Evolutionary conservation across 2,329 filamentous ascomycete genomes (phyloP).

Genomic region (Pseudocercospora fuligena): DNA sequence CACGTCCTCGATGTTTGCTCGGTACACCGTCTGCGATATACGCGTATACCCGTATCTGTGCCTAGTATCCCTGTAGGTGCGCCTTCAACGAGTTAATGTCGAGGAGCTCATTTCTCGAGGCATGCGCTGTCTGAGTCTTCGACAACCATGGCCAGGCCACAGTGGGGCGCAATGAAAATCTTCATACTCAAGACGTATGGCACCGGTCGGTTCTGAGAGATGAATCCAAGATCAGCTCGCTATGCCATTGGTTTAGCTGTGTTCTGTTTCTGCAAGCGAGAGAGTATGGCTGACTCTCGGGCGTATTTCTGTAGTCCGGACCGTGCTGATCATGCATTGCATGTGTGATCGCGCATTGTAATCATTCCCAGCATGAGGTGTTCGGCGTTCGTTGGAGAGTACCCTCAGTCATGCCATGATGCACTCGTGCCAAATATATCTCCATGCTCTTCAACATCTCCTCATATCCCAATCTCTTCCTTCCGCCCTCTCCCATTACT

Average conservation of each 20-base stretch:
- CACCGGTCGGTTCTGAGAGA: background rate
- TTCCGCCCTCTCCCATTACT: constrained; percentile 49
- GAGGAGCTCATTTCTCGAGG: too few species aligned
- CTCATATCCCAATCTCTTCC: background rate
- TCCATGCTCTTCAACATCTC: background rate
- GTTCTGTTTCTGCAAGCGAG: background rate
- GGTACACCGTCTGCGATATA: too few species aligned
- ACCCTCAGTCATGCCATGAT: background rate
- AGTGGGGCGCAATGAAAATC: background rate
- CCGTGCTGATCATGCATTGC: background rate
- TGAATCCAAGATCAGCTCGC: background rate
- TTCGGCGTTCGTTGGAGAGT: background rate
- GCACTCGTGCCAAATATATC: background rate
- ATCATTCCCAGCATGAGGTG: background rate
- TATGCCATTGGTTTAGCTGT: background rate
- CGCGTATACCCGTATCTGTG: too few species aligned
- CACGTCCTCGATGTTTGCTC: too few species aligned
- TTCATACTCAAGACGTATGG: background rate
- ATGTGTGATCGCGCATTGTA: background rate
- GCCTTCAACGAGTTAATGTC: too few species aligned
- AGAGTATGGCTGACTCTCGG: background rate
- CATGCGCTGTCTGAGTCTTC: too few species aligned
- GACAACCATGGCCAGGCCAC: background rate
- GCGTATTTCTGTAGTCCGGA: background rate
- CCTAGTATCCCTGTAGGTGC: too few species aligned